Evolutionary conservation across 2,329 filamentous ascomycete species (phyloP).

Genomic region (Remersonia thermophila): DNA sequence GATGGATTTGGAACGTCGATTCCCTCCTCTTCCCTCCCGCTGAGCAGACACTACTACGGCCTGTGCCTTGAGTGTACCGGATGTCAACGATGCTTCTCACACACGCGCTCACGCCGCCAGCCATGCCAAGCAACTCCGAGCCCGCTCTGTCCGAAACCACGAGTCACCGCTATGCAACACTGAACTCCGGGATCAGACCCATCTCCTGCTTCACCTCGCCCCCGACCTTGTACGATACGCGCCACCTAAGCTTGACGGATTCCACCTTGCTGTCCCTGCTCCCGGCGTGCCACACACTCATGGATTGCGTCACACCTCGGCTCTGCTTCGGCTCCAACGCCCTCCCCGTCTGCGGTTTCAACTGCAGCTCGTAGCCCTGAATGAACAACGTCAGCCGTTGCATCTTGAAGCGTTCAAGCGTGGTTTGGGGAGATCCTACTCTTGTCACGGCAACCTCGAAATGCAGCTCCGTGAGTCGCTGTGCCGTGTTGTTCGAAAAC

Average conservation of each 20-base stretch:
- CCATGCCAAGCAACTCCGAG: too few species aligned
- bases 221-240: conserved; percentile 64
- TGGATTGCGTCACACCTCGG: conserved; percentile 67
- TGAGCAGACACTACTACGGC: too few species aligned
- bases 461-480: conserved; percentile 65
- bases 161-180: conserved; percentile 44
- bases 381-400: conserved; percentile 1
- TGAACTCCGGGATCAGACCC: conserved; percentile 72
- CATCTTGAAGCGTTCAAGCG: too few species aligned
- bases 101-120: too few species aligned
- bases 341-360: conserved; percentile 77
- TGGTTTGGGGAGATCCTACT: conserved; percentile 39
- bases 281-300: conserved; percentile 62
- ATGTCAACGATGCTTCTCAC: too few species aligned
- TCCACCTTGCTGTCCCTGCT: conserved; percentile 56
- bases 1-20: too few species aligned
- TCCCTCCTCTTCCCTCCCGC: too few species aligned
- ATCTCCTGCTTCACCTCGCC: conserved; percentile 60
- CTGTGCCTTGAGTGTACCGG: too few species aligned
- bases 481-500: conserved; percentile 71
- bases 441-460: conserved; percentile 92
- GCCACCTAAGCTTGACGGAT: conserved; percentile 82
- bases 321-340: conserved; percentile 60
- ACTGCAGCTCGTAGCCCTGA: conserved; percentile 66
- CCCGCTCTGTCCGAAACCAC: too few species aligned